Base-by-base conservation (phyloP, 306 rosid species). In the Prunus armeniaca region DNA sequence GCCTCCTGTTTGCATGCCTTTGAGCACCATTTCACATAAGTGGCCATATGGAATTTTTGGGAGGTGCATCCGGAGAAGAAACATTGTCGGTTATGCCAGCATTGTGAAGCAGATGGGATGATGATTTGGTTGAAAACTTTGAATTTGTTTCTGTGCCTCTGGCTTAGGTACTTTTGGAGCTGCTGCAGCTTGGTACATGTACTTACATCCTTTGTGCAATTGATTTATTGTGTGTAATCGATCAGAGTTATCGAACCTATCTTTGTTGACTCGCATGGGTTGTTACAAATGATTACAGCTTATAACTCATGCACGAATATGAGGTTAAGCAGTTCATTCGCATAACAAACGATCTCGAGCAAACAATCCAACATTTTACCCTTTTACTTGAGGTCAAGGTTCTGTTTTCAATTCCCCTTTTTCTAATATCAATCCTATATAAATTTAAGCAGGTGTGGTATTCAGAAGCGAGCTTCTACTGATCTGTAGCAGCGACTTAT, bases 1-100 rank as follows among this genome's bases (percentile, higher is more conserved):
- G 76, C 69, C 47, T 67, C 72, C 61, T 30, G 72, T 69, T 78
- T 78, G 81, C 78, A 68, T 71, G 76, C 79, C 76, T 49, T 43
- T 17, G 49, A 47, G 67, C 61, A 47, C 65, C 17, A 2, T 61
- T 38, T 38, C 8, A 6, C 71, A 45, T 22, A 14, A 12, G 58
- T 70, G 74, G 64, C 41, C 51, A 34, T 12, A 55, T 47, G 32
- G 20, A 46, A 68, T 68, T 62, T 20, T 4, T 2, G 25, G 73
- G 52, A 20, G 3, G 66, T 20, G 64, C 28, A 24, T 41, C n/a
- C 3, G 2, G 76, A 64, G 7, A 56, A 58, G 51, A 22, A 41
- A 56, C 25, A 43, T 22, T 57, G 24, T 61, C 27, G 11, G 56
- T 56, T 24, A 69, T 64, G 74, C 58, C 38, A 80, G 78, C 58